Base-by-base conservation (phyloP, 257 asterid genomes). In the Solanum stenotomum region DNA sequence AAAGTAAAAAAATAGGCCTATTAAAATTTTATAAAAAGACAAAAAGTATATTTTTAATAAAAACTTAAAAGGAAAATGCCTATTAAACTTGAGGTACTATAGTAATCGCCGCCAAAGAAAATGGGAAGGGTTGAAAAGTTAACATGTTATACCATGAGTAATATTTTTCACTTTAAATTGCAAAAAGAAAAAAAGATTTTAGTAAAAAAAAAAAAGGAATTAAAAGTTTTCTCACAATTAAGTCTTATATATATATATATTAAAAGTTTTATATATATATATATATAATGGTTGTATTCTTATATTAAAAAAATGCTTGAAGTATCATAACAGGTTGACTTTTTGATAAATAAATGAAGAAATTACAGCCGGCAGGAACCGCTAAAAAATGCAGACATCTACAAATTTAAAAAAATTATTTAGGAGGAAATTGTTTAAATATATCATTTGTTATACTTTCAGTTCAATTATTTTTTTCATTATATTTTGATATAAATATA, bases 401-500 rank as follows among this genome's bases (percentile, higher is more conserved):
- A 44, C 38, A 44, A n/a, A 27, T 25, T 42, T 25, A 38, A 77
- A 2, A 40, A 77, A 38, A n/a, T 40, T 10, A 38, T 40, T 40
- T 71, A 22, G 2, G 1, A 40, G 4, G 1, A 40, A 40, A 40
- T 40, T 40, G 2, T 40, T 40, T 40, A 40, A 40, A 40, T 40
- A 40, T 40, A 40, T 4, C 46, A 0, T 40, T 40, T 13, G 46
- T 40, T 40, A 40, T 40, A 1, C 4, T 40, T 40, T 40, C 1
- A 10, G 13, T 40, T 40, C 1, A 40, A 40, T 3, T 40, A 40
- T 1, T 4, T 4, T 13, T 40, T 0, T 0, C 4, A 40, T 40
- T 40, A 40, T 40, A 40, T 40, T 40, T 40, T 40, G 46, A 40
- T 40, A 10, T 10, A 40, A 40, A 40, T 40, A 40, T 10, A 40